Percentiles rank a stretch among this genome's conserved stretches.
Conservation (phyloP, 2,329 filamentous ascomycete genomes). For the Amylocarpus encephaloides region DNA sequence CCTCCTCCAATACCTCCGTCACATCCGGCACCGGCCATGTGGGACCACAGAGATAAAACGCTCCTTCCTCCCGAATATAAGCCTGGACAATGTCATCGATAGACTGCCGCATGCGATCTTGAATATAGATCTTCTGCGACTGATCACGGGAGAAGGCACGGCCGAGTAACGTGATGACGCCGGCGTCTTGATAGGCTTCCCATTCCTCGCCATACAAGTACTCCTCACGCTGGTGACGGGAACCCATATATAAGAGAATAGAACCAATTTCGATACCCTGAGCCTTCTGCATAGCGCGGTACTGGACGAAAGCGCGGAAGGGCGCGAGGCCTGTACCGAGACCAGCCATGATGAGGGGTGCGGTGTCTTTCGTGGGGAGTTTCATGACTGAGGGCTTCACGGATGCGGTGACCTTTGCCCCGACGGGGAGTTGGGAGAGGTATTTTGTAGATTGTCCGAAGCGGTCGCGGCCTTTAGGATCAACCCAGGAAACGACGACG, state of each 20-base stretch:
- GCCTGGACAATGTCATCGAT: slow-evolving; percentile 75
- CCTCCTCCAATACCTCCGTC: slow-evolving; percentile 88
- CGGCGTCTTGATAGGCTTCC: slow-evolving; percentile 95
- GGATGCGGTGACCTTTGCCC: slow-evolving; percentile 77
- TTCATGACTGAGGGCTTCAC: slow-evolving; percentile 99
- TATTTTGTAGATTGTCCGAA: slow-evolving; percentile 92
- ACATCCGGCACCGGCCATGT: slow-evolving; percentile 99
- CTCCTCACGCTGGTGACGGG: slow-evolving; percentile 94
- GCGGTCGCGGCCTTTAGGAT: slow-evolving; percentile 78
- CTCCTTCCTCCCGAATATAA: slow-evolving; percentile 80
- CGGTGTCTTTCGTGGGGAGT: slow-evolving; percentile 78
- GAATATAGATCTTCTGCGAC: slow-evolving; percentile 98
- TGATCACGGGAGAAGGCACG: slow-evolving; percentile 95
- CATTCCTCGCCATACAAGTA: slow-evolving; percentile 99
- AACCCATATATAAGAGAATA: slow-evolving; percentile 93
- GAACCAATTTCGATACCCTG: slow-evolving; percentile 91
- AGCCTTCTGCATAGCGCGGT: slow-evolving; percentile 96
- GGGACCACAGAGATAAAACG: slow-evolving; percentile 95
- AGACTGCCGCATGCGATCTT: slow-evolving; percentile 93
- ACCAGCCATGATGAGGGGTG: slow-evolving; percentile 97
- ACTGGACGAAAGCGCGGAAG: slow-evolving; percentile 98
- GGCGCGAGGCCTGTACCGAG: slow-evolving; percentile 96
- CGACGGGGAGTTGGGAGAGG: slow-evolving; percentile 68
- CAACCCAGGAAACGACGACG: slow-evolving; percentile 94
- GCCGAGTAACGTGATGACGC: slow-evolving; percentile 89